Evolutionary conservation across 306 rosid genomes (phyloP), one percentile per base, ranked within the genome.

Genomic region (Cotoneaster glaucophyllus): DNA sequence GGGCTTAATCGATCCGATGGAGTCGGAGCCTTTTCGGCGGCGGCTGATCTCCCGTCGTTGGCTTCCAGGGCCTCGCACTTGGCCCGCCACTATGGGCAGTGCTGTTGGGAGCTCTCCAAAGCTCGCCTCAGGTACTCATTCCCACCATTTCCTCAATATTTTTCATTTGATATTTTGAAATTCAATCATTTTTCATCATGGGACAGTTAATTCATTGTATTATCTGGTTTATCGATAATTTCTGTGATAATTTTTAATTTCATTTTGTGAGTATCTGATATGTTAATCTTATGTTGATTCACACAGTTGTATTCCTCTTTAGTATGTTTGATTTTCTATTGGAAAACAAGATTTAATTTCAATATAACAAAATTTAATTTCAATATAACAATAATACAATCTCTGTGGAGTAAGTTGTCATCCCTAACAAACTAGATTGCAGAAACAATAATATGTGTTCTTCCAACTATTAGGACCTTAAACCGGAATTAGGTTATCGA

Each of bases 21-120:
- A 31, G 11, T 64, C 68, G 43, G 68, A 31, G 68, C 44, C 7
- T 14, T 64, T 31, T 32, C 22, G 26, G 45, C 82, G 1, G 24
- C 83, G 14, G 34, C 71, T 2, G 82, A 81, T 83, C 78, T 80
- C 19, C 70, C 84, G 7, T 84, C 89, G 77, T 26, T 85, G 29
- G 82, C 76, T 11, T 81, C 87, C 1, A 81, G 81, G 9, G 65
- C 80, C 8, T 62, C 83, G 1, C 82, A 84, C 68, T 76, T 87
- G 13, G 80, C 87, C 32, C 87, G 89, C 68, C 92, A 92, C 84
- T 89, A 90, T 70, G 89, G 85, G 39, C 89, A 83, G 44, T 94
- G 98, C 84, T 91, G 91, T 75, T 88, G 90, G 87, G 89, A 94
- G 82, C 94, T 88, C 80, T 91, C 98, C 82, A 93, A 90, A 76